These are phyloP conservation scores for Magnaporthiopsis rhizophila DNA, from an alignment of 2,329 filamentous ascomycete species.

Conservation along the genomic window DNA sequence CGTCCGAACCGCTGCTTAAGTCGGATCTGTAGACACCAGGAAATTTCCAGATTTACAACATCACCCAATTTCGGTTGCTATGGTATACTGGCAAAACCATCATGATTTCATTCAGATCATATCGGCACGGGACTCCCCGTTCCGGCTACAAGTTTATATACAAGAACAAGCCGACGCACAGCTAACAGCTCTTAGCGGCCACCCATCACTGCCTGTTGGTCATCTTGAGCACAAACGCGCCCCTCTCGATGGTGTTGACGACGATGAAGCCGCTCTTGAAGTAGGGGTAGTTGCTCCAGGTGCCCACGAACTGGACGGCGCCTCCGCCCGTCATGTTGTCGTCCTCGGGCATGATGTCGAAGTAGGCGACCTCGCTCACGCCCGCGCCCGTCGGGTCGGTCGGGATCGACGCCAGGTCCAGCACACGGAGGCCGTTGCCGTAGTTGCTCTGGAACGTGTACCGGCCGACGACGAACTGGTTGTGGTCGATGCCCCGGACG, in stretches of 20 bases:
- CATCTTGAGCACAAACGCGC: slow-evolving; percentile 27
- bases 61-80: no score
- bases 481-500: slow-evolving; percentile 33
- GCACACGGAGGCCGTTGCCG: slow-evolving; percentile 30
- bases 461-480: slow-evolving; percentile 33
- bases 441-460: slow-evolving; percentile 38
- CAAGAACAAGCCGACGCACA: not conserved
- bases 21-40: no score
- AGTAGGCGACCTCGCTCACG: slow-evolving; percentile 35
- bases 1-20: no score
- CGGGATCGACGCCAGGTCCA: slow-evolving; percentile 23
- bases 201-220: not conserved
- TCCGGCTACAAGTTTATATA: not conserved
- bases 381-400: slow-evolving; percentile 27
- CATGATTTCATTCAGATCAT: no score
- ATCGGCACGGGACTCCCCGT: no score
- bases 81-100: no score
- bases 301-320: slow-evolving; percentile 28
- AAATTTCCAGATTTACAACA: no score
- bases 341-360: slow-evolving; percentile 37
- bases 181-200: no score
- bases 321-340: slow-evolving; percentile 28
- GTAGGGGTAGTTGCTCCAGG: slow-evolving; percentile 36
- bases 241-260: slow-evolving; percentile 40
- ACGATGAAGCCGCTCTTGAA: slow-evolving; percentile 29